Conservation (phyloP, 2,329 filamentous ascomycete species). For the Beauveria australis region DNA sequence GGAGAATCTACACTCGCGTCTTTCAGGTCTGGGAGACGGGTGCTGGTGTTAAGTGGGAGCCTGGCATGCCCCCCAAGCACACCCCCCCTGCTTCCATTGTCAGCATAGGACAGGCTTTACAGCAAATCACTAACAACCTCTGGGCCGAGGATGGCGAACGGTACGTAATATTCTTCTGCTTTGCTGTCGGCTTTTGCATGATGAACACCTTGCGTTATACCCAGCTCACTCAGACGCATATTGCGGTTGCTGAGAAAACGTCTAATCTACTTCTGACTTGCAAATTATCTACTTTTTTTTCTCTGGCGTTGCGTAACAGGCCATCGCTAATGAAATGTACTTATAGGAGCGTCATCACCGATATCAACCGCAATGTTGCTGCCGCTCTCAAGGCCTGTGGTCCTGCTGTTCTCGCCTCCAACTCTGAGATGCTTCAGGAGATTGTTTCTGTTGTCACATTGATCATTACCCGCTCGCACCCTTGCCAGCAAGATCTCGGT, state of each 20-base stretch:
- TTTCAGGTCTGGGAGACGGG: conserved; percentile 76
- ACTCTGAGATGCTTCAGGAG: conserved; percentile 61
- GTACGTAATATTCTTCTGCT: conserved; percentile 50
- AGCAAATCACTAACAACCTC: conserved; percentile 72
- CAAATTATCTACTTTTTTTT: conserved; percentile 19
- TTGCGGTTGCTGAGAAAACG: conserved; percentile 84
- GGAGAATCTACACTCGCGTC: conserved; percentile 86
- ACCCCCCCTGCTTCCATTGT: conserved; percentile 70
- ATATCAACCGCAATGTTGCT: conserved; percentile 89
- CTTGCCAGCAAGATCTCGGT: conserved; percentile 84
- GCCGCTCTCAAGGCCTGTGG: conserved; percentile 87
- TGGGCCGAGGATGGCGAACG: conserved; percentile 90
- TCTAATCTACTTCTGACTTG: conserved; percentile 33
- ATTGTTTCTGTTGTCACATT: conserved; percentile 66
- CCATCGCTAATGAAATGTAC: conserved; percentile 32
- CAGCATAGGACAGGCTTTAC: conserved; percentile 79
- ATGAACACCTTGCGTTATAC: conserved; percentile 92
- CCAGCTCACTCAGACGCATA: conserved; percentile 99
- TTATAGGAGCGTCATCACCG: conserved; percentile 73
- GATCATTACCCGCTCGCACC: conserved; percentile 83
- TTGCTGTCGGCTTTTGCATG: conserved; percentile 37
- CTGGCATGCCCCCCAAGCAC: conserved; percentile 75
- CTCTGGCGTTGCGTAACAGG: conserved; percentile 12
- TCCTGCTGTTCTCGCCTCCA: conserved; percentile 70
- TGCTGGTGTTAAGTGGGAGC: conserved; percentile 73